Evolutionary conservation across 2,329 filamentous ascomycete species (phyloP).

Genomic region (Ophiocordyceps camponoti-saundersi): DNA sequence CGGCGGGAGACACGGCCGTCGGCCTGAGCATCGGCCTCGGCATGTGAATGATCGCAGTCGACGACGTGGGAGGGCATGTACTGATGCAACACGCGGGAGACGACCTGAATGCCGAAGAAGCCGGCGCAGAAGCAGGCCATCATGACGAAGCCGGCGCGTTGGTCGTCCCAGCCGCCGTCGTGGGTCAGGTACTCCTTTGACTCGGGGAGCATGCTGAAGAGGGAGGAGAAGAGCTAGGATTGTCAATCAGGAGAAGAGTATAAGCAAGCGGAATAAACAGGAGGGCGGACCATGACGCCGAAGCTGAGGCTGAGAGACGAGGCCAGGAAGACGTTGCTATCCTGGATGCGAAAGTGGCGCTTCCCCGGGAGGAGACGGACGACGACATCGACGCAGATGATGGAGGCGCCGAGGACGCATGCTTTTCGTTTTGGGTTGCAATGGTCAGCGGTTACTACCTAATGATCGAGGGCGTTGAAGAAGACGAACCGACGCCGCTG

Average conservation of each 20-base stretch:
- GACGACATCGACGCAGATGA: conserved; percentile 75
- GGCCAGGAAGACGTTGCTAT: conserved; percentile 77
- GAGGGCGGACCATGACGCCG: conserved; percentile 67
- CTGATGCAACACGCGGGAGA: conserved; percentile 56
- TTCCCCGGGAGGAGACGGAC: conserved; percentile 57
- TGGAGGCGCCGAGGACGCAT: conserved; percentile 57
- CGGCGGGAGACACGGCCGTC: not conserved
- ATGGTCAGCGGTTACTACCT: not conserved
- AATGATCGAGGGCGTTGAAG: not conserved
- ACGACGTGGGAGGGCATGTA: conserved; percentile 66
- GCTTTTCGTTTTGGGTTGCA: conserved; percentile 17
- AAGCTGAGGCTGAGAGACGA: conserved; percentile 84
- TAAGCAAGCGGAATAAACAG: not conserved
- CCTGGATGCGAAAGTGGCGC: conserved; percentile 68
- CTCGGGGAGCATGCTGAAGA: conserved; percentile 87
- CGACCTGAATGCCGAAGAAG: conserved; percentile 56
- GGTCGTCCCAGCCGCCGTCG: conserved; percentile 48
- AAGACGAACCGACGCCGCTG: conserved; percentile 48
- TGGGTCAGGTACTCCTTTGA: conserved; percentile 56
- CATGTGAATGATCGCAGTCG: conserved; percentile 61
- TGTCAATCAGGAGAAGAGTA: not conserved
- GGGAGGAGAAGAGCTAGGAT: conserved; percentile 65
- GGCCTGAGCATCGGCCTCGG: conserved; percentile 25
- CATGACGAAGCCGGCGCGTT: conserved; percentile 49
- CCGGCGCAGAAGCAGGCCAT: conserved; percentile 55